Base-by-base conservation (phyloP, 345 rosid genomes). In the Arabidopsis arenosa region DNA sequence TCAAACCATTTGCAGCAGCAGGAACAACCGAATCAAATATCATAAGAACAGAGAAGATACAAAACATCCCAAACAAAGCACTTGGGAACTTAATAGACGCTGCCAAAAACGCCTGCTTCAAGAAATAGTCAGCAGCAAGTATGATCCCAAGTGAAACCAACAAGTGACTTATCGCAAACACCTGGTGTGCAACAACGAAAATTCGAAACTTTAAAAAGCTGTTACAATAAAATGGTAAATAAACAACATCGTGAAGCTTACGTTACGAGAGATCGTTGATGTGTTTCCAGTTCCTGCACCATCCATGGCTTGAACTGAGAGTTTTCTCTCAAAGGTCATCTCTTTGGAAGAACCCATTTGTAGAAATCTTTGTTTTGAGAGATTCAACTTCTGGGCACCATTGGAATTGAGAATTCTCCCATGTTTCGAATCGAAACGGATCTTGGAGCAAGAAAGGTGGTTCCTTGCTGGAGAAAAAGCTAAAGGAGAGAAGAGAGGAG, bases 41-140 rank as follows among this genome's bases (percentile, higher is more conserved):
- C 66, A 85, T 76, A 60, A 94, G 77, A 72, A 89, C 87, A 47
- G 96, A 84, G 80, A 94, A 94, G 62, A 91, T 94, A 82, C 97
- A 94, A 63, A 94, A 94, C 98, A 93, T 93, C 35, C 98, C 98
- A 70, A 93, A 91, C 55, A 93, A 75, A 9, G 97, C 98, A 64
- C 98, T 93, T 12, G 98, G 98, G 77, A 93, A 93, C 87, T 91
- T 90, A 39, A 93, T 86, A n/a, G 96, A 86, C 14, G 98, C 96
- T 8, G 86, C 89, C 40, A 86, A 79, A 83, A 94, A 94, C 10
- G 93, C 97, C 68, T 77, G 58, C 63, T 91, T 88, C 89, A 94
- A 87, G 37, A 80, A 83, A 58, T 80, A 82, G 48, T 94, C 98
- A 82, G 75, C 72, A 6, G 96, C 97, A n/a, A 94, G 83, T 79